Base-by-base conservation (phyloP, 176 grass and related monocot species). In the Olyra latifolia region DNA sequence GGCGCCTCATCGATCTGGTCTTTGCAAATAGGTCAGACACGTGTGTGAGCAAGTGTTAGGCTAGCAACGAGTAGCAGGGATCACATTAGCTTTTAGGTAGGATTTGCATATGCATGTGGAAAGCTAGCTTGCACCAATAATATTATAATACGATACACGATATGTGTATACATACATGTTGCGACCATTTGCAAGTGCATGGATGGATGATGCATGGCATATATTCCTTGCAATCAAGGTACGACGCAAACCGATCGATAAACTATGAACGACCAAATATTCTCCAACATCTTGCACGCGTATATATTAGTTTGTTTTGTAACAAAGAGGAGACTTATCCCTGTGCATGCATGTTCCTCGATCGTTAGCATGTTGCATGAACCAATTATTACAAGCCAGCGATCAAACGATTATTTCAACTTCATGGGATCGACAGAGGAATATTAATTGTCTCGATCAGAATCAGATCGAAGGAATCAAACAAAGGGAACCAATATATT, bases 201-300 rank as follows among this genome's bases (percentile, higher is more conserved):
- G 32, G 58, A 35, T 35, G 32, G 4, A 35, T 35, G 5, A 35
- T 35, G 32, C 32, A 35, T 35, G 32, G 32, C 32, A 35, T 39
- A 86, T 66, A 73, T 80, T 79, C 83, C 16, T 54, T 45, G 8
- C 57, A 65, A 79, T 32, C 75, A 71, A 41, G 66, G 42, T 85
- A 80, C 48, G 32, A 14, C 22, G 28, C 32, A 71, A 60, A 78
- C 53, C 8, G 22, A 29, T 59, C 8, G 22, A 29, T 59, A 28
- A 63, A 22, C 38, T 20, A 66, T 23, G 46, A 2, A 22, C 17
- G 47, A 13, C 44, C 23, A 66, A 57, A 86, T 80, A 67, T 80
- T 80, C 77, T 46, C n/a, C n/a, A 4, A 49, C 20, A 28, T 69
- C 27, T 69, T 43, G 24, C n/a, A n/a, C n/a, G n/a, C 4, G 32